Percentiles rank a stretch among this genome's conserved stretches.
phyloP scores from a whole-genome alignment of 2,329 filamentous ascomycete genomes.

The Aspergillus tanneri region DNA sequence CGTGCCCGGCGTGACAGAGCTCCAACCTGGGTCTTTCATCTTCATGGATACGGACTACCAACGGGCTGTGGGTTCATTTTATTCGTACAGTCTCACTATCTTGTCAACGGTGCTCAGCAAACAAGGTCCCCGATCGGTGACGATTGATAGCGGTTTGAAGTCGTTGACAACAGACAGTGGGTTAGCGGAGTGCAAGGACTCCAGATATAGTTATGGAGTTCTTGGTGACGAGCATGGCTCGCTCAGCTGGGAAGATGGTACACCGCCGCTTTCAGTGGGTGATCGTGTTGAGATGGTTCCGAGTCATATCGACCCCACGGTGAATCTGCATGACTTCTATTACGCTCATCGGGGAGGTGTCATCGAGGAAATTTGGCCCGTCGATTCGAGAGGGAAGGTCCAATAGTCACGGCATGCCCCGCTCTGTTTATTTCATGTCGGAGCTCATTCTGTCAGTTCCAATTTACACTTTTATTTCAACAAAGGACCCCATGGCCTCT shows the following conservation, averaged over 20 bases:
- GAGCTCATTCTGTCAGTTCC: too few species aligned
- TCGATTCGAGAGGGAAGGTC: conserved; percentile 53
- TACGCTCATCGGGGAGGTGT: conserved; percentile 51
- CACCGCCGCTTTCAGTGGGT: conserved; percentile 42
- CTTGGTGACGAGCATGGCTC: conserved; percentile 54
- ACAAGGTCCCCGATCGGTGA: conserved; percentile 46
- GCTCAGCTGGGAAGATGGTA: conserved; percentile 47
- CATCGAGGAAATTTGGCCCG: conserved; percentile 54
- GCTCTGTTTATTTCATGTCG: too few species aligned
- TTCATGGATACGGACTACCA: conserved; percentile 61
- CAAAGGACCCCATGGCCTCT: too few species aligned
- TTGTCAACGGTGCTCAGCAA: conserved; percentile 52
- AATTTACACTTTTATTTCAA: too few species aligned
- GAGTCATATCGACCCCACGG: conserved; percentile 56
- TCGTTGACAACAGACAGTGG: conserved; percentile 54
- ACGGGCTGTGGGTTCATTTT: conserved; percentile 52
- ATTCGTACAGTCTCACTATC: conserved; percentile 51
- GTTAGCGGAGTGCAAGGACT: conserved; percentile 49
- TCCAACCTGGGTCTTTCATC: conserved; percentile 57
- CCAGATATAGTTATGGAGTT: conserved; percentile 45
- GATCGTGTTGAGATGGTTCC: conserved; percentile 55
- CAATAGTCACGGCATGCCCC: too few species aligned
- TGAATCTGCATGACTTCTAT: conserved; percentile 55
- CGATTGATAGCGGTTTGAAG: conserved; percentile 54
- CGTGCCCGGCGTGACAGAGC: conserved; percentile 53